These are phyloP conservation scores for Camelina sativa DNA, from an alignment of 345 rosid species.

Conservation along the genomic window DNA sequence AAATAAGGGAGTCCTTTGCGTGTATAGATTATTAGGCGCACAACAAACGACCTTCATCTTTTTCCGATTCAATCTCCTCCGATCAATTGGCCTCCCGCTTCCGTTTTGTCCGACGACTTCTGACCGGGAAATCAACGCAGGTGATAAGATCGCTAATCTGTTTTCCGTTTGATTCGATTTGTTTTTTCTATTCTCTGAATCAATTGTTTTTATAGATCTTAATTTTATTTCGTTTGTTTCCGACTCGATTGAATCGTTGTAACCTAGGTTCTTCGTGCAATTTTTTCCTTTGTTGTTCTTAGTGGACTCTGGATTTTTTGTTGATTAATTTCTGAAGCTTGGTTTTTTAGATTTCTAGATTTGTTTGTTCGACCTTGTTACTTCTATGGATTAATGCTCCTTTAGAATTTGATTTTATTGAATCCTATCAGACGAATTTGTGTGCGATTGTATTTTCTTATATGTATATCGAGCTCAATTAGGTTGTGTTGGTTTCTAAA, in stretches of 20 bases:
- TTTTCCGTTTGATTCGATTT: not conserved
- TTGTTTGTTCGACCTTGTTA: constrained; percentile 1
- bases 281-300: constrained; percentile 3
- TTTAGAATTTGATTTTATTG: not conserved
- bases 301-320: not conserved
- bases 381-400: not conserved
- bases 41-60: not conserved
- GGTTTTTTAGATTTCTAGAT: not conserved
- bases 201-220: not conserved
- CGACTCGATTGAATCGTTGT: constrained; percentile 17
- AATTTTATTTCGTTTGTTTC: not conserved
- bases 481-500: constrained; percentile 43
- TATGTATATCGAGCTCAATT: not conserved
- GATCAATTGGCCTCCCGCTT: constrained; percentile 3
- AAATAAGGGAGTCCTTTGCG: not conserved
- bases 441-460: not conserved
- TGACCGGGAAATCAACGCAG: constrained; percentile 11
- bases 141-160: constrained; percentile 21
- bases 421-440: not conserved
- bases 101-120: constrained; percentile 16
- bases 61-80: constrained; percentile 19
- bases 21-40: not conserved
- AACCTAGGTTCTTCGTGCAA: constrained; percentile 23
- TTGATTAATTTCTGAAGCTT: not conserved
- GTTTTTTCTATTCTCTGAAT: not conserved